Conservation (phyloP, 257 asterid genomes). For the Petunia secreta region DNA sequence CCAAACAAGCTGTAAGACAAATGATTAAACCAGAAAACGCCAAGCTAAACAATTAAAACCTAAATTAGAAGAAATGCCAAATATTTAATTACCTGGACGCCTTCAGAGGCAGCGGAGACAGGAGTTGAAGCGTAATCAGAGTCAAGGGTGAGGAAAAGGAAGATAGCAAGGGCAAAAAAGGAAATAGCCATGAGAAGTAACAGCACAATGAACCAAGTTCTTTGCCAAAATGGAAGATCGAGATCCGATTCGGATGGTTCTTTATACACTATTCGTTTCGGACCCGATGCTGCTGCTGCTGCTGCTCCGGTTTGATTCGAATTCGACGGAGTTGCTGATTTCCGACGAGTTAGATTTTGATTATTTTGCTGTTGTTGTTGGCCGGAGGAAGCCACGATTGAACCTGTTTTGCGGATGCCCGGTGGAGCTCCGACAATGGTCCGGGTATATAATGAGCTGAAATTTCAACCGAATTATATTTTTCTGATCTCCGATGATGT, state of each 20-base stretch:
- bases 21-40: not conserved
- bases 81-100: slow-evolving; percentile 66
- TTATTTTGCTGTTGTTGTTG: slow-evolving; percentile 51
- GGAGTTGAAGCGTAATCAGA: slow-evolving; percentile 57
- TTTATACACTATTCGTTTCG: slow-evolving; percentile 53
- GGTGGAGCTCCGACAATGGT: slow-evolving; percentile 66
- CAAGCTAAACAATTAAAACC: not conserved
- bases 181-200: slow-evolving; percentile 70
- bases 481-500: not conserved
- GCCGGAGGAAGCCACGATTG: slow-evolving; percentile 88
- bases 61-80: not conserved
- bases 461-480: not conserved
- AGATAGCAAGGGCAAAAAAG: slow-evolving; percentile 65
- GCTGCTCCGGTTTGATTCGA: slow-evolving; percentile 28
- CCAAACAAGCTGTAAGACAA: not conserved
- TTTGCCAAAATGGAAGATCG: slow-evolving; percentile 64
- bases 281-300: slow-evolving; percentile 35
- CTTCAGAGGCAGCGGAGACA: slow-evolving; percentile 89
- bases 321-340: slow-evolving; percentile 53
- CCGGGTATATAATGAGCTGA: slow-evolving; percentile 24
- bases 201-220: slow-evolving; percentile 60
- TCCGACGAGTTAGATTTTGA: slow-evolving; percentile 66
- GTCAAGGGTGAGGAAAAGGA: slow-evolving; percentile 61
- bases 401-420: slow-evolving; percentile 36
- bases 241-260: slow-evolving; percentile 57